A percentile compares a stretch with the other conserved stretches of the same genome.
Conservation (phyloP, 1,284 basidiomycete genomes). For the Sporisorium iseilematis-ciliati region DNA sequence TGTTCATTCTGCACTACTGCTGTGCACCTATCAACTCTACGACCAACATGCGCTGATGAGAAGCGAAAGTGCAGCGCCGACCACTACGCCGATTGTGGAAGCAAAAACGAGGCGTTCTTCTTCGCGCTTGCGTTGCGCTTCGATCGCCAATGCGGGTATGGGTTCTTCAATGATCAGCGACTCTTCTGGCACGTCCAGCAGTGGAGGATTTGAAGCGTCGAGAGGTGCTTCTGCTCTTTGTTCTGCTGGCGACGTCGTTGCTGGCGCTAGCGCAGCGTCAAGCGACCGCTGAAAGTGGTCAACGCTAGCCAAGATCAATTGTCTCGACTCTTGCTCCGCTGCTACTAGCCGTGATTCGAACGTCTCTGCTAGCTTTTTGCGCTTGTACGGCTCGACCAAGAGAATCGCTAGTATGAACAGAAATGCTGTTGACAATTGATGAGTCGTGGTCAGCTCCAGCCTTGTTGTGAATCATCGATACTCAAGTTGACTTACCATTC, state of each 20-base stretch:
- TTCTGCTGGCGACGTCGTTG: background rate
- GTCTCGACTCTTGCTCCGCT: constrained; percentile 52
- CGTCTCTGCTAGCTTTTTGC: constrained; percentile 65
- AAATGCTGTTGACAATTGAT: constrained; percentile 19
- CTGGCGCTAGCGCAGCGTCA: background rate
- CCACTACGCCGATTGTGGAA: constrained; percentile 43
- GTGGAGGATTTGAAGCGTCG: background rate
- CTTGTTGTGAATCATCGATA: background rate
- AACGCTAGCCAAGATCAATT: constrained; percentile 45
- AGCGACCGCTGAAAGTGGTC: constrained; percentile 42
- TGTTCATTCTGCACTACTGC: background rate
- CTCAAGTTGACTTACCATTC: constrained; percentile 42
- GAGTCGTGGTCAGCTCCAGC: constrained; percentile 1
- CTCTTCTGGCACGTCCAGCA: background rate
- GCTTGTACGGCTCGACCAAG: constrained; percentile 68
- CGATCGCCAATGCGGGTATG: background rate
- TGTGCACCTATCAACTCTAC: background rate
- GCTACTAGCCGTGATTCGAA: constrained; percentile 58
- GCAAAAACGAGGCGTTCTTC: constrained; percentile 44
- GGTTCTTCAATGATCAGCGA: background rate
- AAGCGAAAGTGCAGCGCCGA: constrained; percentile 38
- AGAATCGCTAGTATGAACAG: constrained; percentile 65
- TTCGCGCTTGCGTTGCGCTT: constrained; percentile 7
- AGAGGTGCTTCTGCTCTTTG: background rate
- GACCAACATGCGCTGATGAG: constrained; percentile 46